Percentiles rank a stretch among this genome's conserved stretches.
Conservation (phyloP, 73 alveolate species). For the Paramecium tetraurelia region DNA sequence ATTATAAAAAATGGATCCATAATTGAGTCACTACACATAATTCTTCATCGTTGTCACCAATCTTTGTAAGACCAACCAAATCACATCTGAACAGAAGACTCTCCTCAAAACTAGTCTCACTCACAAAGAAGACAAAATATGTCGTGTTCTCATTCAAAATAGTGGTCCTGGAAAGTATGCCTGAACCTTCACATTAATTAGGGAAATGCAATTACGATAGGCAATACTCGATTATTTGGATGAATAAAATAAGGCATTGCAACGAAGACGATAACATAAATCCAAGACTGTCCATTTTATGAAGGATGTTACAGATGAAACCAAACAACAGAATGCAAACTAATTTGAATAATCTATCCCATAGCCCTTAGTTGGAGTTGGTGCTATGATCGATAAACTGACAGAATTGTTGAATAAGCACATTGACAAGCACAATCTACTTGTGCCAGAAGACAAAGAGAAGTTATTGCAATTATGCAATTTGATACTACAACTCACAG, state of each 20-base stretch:
- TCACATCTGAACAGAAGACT: constrained; percentile 31
- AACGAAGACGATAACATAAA: constrained; percentile 8
- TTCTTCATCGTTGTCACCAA: constrained; percentile 37
- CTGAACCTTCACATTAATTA: not conserved
- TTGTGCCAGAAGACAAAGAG: not conserved
- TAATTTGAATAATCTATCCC: not conserved
- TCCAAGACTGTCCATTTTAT: constrained; percentile 39
- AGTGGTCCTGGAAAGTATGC: constrained; percentile 15
- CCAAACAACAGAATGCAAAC: not conserved
- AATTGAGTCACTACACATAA: constrained; percentile 32
- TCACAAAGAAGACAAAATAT: not conserved
- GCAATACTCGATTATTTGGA: not conserved
- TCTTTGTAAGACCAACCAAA: constrained; percentile 14
- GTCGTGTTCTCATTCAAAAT: not conserved
- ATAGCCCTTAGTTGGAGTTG: not conserved
- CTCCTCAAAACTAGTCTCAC: not conserved
- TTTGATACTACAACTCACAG: not conserved
- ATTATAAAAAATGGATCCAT: constrained; percentile 34
- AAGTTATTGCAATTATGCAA: not conserved
- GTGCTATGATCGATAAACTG: not conserved
- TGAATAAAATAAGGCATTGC: not conserved
- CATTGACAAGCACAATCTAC: not conserved
- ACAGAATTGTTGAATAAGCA: not conserved
- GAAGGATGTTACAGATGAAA: not conserved
- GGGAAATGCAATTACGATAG: constrained; percentile 14